A percentile compares a stretch with the other conserved stretches of the same genome.
Conservation (phyloP, 495 filamentous ascomycete genomes). For the Annulohypoxylon moriforme region DNA sequence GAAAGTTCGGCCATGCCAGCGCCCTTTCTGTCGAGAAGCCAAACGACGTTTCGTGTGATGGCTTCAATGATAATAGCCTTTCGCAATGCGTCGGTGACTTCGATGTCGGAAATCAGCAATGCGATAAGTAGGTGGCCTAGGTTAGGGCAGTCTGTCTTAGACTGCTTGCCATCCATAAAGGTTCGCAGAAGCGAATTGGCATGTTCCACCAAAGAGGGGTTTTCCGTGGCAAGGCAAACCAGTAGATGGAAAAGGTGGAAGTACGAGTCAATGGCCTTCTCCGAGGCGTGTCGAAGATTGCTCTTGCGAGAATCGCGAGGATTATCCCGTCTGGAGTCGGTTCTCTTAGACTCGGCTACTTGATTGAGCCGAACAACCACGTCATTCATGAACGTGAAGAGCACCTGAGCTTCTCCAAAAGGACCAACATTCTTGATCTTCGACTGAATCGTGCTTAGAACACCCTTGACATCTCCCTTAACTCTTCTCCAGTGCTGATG, state of each 20-base stretch:
- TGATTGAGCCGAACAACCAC: conserved; percentile 62
- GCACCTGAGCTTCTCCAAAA: conserved; percentile 45
- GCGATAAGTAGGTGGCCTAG: conserved; percentile 62
- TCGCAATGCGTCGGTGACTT: conserved; percentile 54
- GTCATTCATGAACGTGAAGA: conserved; percentile 65
- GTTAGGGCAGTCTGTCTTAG: conserved; percentile 58
- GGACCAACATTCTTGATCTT: conserved; percentile 27
- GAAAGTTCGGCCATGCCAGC: conserved; percentile 57
- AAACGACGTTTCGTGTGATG: conserved; percentile 63
- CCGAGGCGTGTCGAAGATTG: conserved; percentile 60
- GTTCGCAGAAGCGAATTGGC: conserved; percentile 49
- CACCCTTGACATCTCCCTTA: conserved; percentile 29
- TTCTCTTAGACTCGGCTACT: conserved; percentile 14
- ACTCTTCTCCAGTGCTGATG: conserved; percentile 58
- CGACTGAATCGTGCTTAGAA: conserved; percentile 33
- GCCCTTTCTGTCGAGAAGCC: conserved; percentile 59
- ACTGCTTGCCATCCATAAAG: conserved; percentile 53
- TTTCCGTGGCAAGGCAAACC: conserved; percentile 53
- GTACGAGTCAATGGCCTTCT: conserved; percentile 65
- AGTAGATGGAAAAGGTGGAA: conserved; percentile 66
- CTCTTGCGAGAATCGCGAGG: conserved; percentile 46
- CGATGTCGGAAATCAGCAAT: conserved; percentile 58
- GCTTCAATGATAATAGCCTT: conserved; percentile 61
- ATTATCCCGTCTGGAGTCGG: too few relatives aligned
- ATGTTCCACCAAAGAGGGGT: conserved; percentile 36